Base-by-base conservation (phyloP, 208 protist species). In the Borovskyia barvae region DNA sequence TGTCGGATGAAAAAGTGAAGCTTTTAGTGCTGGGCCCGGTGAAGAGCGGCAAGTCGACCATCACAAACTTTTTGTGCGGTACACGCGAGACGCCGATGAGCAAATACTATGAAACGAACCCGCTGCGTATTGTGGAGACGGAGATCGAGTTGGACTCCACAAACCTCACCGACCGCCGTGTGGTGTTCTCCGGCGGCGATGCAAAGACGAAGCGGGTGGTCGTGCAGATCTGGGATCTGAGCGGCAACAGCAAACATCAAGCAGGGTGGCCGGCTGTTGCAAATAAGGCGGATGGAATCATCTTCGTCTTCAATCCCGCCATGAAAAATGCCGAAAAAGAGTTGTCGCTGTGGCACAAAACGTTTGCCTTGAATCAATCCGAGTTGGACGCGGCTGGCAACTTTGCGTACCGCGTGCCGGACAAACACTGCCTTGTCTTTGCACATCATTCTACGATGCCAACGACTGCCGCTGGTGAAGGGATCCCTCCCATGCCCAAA, bases 211-310 rank as follows among this genome's bases (percentile, higher is more conserved):
- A 65, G 36, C 46, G 67, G 11, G 75, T 92, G 1, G 28, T 73
- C 17, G 88, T 94, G 37, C 87, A 96, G 57, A 45, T 96, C 51
- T 97, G 92, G 90, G 92, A 97, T 43, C 42, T 94, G 7, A 67
- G 81, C 25, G 92, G 92, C 49, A 92, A 68, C 68, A 76, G 68
- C 52, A 87, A 85, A 49, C 77, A 92, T 48, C 89, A 97, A 66
- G 67, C 82, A 6, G 75, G 87, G 37, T 97, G 92, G 92, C 81
- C 88, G 14, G 88, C 90, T n/a, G 75, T 93, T 11, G 75, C 80
- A 11, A 52, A 64, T 29, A 66, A 84, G 41, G 76, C 85, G 5
- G 77, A 92, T 32, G 92, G 82, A n/a, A 88, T 95, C 33, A 75
- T 97, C 43, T 90, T 92, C 32, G 86, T 95, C 36, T 95, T 91